Evolutionary conservation across 768 basidiomycete species (phyloP).

Genomic region (Lactarius hatsudake): DNA sequence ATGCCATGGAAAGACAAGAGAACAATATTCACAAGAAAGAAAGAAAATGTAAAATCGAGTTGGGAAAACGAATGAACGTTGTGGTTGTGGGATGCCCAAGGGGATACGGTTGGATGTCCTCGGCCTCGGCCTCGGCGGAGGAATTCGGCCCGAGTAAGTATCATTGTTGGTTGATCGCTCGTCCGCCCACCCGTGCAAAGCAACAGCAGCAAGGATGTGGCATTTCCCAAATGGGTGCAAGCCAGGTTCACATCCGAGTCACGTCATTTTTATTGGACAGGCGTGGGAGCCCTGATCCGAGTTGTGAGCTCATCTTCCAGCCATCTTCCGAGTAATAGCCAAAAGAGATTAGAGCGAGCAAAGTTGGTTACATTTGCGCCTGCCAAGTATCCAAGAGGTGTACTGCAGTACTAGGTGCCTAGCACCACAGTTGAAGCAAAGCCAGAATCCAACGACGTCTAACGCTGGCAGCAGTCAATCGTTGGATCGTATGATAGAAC

Average conservation of each 20-base stretch:
- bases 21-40: conserved; percentile 10
- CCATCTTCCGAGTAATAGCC: not conserved
- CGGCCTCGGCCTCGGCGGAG: not conserved
- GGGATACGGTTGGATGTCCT: not conserved
- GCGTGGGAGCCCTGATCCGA: not conserved
- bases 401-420: not conserved
- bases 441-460: not conserved
- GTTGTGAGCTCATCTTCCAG: no score
- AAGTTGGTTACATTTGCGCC: not conserved
- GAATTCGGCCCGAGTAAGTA: not conserved
- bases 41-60: not conserved
- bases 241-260: conserved; percentile 4
- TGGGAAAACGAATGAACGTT: not conserved
- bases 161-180: not conserved
- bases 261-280: not conserved
- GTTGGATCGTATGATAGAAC: not conserved
- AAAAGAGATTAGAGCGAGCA: not conserved
- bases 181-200: not conserved
- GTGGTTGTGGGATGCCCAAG: not conserved
- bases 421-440: not conserved
- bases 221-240: not conserved
- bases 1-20: conserved; percentile 5
- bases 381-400: not conserved
- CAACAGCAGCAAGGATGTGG: not conserved
- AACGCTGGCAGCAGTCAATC: not conserved